Evolutionary conservation across 345 rosid genomes (phyloP).

Genomic region (Linum usitatissimum): DNA sequence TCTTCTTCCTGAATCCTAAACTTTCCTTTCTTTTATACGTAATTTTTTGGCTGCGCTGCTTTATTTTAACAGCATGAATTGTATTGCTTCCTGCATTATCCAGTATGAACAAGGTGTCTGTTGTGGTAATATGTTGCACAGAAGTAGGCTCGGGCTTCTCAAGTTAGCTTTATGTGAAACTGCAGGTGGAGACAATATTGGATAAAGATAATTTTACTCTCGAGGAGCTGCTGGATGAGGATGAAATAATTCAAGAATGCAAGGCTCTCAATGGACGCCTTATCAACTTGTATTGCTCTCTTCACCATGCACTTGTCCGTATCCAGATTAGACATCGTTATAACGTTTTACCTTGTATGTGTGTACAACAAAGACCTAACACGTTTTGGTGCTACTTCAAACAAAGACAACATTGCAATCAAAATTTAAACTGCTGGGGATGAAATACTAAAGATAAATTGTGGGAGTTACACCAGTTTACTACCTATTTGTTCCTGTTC

Average conservation of each 20-base stretch:
- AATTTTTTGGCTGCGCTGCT: background rate
- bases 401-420: background rate
- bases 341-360: background rate
- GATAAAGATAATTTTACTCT: constrained; percentile 73
- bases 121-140: background rate
- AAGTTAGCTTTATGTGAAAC: constrained; percentile 7
- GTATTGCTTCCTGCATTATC: background rate
- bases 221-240: constrained; percentile 96
- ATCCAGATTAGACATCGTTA: background rate
- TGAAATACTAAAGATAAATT: background rate
- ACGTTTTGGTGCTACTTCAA: background rate
- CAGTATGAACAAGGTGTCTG: background rate
- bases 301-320: background rate
- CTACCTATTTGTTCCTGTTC: background rate
- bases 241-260: constrained; percentile 97
- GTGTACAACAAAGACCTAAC: background rate
- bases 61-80: background rate
- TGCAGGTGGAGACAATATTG: constrained; percentile 85
- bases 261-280: constrained; percentile 80
- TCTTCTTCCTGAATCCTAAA: background rate
- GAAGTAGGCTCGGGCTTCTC: background rate
- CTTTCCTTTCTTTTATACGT: background rate
- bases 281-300: constrained; percentile 56
- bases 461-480: background rate
- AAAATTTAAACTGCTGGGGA: background rate